Evolutionary conservation across 1,284 basidiomycete genomes (phyloP).

Genomic region (Sanghuangporus weigelae): DNA sequence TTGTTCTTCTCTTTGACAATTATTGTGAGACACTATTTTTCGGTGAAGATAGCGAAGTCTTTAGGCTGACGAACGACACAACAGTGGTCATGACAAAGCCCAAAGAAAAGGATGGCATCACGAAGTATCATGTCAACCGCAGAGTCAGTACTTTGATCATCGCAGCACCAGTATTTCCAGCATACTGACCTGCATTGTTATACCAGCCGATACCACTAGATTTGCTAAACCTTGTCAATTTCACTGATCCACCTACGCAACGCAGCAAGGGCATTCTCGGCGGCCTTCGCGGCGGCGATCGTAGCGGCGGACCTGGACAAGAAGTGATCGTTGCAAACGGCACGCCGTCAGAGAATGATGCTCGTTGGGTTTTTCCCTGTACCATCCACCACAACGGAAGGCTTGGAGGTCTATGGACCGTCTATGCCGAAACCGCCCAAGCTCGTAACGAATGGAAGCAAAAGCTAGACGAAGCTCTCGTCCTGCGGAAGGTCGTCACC

Average conservation of each 20-base stretch:
- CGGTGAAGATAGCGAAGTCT: neutral
- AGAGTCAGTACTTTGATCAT: conserved; percentile 40
- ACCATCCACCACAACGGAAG: conserved; percentile 83
- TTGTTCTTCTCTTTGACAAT: conserved; percentile 88
- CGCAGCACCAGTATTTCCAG: neutral
- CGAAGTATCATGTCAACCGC: conserved; percentile 75
- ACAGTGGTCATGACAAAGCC: conserved; percentile 86
- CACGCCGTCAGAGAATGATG: conserved; percentile 42
- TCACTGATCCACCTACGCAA: conserved; percentile 68
- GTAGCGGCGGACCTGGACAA: conserved; percentile 28
- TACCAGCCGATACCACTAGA: conserved; percentile 84
- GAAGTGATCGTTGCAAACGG: conserved; percentile 32
- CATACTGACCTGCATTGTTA: conserved; percentile 6
- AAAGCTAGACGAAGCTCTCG: conserved; percentile 85
- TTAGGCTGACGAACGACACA: neutral
- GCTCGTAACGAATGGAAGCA: conserved; percentile 82
- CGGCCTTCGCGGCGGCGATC: conserved; percentile 37
- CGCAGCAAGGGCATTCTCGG: conserved; percentile 59
- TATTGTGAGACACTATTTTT: conserved; percentile 56
- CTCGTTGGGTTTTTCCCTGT: conserved; percentile 75
- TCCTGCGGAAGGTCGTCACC: conserved; percentile 79
- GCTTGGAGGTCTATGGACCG: conserved; percentile 73
- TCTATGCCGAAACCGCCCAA: conserved; percentile 81
- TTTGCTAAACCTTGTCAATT: conserved; percentile 75
- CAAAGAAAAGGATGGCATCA: conserved; percentile 66